Conservation (phyloP, 176 grass and related monocot species). For the Stipa capillata region DNA sequence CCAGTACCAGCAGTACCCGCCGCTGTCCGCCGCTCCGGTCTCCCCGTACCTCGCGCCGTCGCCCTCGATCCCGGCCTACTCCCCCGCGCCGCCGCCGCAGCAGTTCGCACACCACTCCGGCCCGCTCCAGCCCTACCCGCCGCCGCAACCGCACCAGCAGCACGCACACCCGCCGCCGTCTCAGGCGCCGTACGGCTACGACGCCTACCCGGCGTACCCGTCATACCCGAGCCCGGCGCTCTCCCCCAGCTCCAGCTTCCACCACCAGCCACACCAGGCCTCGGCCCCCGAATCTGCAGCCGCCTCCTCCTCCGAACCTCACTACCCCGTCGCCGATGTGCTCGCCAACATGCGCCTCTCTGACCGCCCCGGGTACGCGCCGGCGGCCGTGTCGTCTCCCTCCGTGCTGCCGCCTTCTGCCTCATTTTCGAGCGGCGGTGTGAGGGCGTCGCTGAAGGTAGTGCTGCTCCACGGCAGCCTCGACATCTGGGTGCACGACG, state of each 20-base stretch:
- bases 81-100: background rate
- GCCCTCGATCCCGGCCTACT: slow-evolving; percentile 23
- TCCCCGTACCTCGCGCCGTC: slow-evolving; percentile 33
- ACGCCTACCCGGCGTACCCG: slow-evolving; percentile 13
- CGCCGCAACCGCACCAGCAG: slow-evolving; percentile 3
- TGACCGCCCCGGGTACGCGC: slow-evolving; percentile 14
- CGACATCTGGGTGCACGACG: slow-evolving; percentile 60
- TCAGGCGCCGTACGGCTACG: slow-evolving; percentile 1
- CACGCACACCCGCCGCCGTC: slow-evolving; percentile 10
- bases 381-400: background rate
- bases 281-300: slow-evolving; percentile 7
- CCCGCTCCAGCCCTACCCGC: slow-evolving; percentile 32
- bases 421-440: slow-evolving; percentile 9
- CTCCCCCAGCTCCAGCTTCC: slow-evolving; percentile 33
- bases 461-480: slow-evolving; percentile 81
- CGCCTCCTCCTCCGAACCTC: slow-evolving; percentile 19
- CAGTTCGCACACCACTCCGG: slow-evolving; percentile 40
- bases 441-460: slow-evolving; percentile 58
- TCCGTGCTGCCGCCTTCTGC: slow-evolving; percentile 12
- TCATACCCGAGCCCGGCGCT: slow-evolving; percentile 22
- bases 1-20: slow-evolving; percentile 23
- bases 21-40: background rate
- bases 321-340: slow-evolving; percentile 49
- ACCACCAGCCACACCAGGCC: background rate
- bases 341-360: slow-evolving; percentile 49